These are phyloP conservation scores for Cydonia oblonga DNA, from an alignment of 331 rosid species.

Conservation along the genomic window DNA sequence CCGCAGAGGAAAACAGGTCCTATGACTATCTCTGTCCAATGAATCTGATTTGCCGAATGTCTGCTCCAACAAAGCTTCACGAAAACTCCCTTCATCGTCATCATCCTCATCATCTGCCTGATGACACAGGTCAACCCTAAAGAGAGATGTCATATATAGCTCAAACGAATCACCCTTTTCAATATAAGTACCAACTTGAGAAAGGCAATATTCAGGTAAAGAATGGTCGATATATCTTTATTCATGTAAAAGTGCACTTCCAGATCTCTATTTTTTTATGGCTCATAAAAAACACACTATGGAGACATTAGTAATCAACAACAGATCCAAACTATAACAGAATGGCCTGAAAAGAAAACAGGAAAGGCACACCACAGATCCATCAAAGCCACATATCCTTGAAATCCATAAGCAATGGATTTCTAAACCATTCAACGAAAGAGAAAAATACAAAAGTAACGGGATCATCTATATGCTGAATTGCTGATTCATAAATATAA, in stretches of 20 bases:
- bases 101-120: constrained; percentile 73
- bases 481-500: not conserved
- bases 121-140: constrained; percentile 96
- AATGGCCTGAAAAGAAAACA: not conserved
- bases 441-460: not conserved
- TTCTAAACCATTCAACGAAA: not conserved
- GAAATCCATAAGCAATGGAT: not conserved
- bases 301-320: not conserved
- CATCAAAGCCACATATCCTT: not conserved
- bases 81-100: constrained; percentile 57
- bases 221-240: not conserved
- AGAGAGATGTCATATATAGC: constrained; percentile 15
- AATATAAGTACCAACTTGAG: not conserved
- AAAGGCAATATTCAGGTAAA: not conserved
- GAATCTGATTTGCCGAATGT: constrained; percentile 30
- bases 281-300: not conserved
- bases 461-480: not conserved
- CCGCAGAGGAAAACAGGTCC: constrained; percentile 66
- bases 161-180: constrained; percentile 2
- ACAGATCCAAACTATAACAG: not conserved
- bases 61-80: constrained; percentile 55
- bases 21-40: constrained; percentile 30
- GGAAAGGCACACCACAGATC: not conserved
- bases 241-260: not conserved
- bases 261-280: not conserved